Evolutionary conservation across 441 rosid species (phyloP), one percentile per base, ranked within the genome.

Genomic region (Adansonia rubrostipa): DNA sequence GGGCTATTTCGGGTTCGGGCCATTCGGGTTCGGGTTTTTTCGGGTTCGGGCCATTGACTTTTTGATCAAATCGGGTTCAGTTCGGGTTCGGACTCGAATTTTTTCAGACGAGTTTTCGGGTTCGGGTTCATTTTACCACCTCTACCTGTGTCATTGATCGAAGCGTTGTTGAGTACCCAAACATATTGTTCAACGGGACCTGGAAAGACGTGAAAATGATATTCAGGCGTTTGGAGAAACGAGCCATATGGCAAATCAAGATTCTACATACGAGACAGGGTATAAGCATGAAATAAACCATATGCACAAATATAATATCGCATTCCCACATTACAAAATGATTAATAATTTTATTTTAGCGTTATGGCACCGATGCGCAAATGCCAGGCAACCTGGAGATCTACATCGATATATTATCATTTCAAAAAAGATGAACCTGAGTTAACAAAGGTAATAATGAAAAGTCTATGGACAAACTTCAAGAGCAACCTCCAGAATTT

Each of bases 61-160:
- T n/a, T n/a, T n/a, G n/a, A n/a, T n/a, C n/a, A n/a, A n/a, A n/a
- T n/a, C n/a, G n/a, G n/a, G n/a, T n/a, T n/a, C n/a, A n/a, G n/a
- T n/a, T n/a, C n/a, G n/a, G n/a, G n/a, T n/a, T n/a, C n/a, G n/a
- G n/a, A n/a, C n/a, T n/a, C n/a, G n/a, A n/a, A n/a, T n/a, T n/a
- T n/a, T n/a, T n/a, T n/a, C n/a, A n/a, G n/a, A n/a, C n/a, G n/a
- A n/a, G n/a, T n/a, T n/a, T n/a, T n/a, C n/a, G n/a, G n/a, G n/a
- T n/a, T n/a, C n/a, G n/a, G n/a, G n/a, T n/a, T n/a, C n/a, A n/a
- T n/a, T n/a, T n/a, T n/a, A n/a, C n/a, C n/a, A n/a, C n/a, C n/a
- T n/a, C n/a, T n/a, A n/a, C 98, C 90, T 93, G 99, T 77, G 99
- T 96, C 99, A 96, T 96, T 13, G 99, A 96, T 1, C 98, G 93